phyloP scores from a whole-genome alignment of 1,139 yeast species.

The Diutina ranongensis region DNA sequence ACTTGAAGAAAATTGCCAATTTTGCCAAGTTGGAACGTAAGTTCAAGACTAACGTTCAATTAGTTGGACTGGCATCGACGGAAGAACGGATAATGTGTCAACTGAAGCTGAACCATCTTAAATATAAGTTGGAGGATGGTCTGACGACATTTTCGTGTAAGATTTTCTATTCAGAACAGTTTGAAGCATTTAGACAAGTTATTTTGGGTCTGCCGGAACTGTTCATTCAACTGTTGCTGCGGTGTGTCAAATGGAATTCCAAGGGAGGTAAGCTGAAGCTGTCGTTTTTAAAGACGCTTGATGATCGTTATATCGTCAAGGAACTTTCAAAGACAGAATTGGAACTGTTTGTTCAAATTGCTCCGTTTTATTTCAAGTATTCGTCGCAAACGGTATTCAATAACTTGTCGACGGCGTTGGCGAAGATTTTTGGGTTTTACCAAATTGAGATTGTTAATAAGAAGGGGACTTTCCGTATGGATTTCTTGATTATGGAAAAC shows the following conservation, averaged over 20 bases:
- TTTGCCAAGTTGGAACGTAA: slow-evolving; percentile 34
- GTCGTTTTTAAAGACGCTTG: slow-evolving; percentile 82
- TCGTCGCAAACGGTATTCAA: slow-evolving; percentile 93
- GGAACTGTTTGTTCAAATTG: slow-evolving; percentile 89
- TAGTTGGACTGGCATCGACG: slow-evolving; percentile 17
- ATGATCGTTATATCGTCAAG: slow-evolving; percentile 81
- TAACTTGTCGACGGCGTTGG: slow-evolving; percentile 86
- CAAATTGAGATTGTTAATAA: slow-evolving; percentile 83
- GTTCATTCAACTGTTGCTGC: slow-evolving; percentile 78
- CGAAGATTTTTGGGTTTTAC: slow-evolving; percentile 91
- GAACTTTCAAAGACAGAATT: slow-evolving; percentile 81
- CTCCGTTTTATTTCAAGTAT: slow-evolving; percentile 93
- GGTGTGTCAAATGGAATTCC: slow-evolving; percentile 94
- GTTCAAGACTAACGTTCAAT: slow-evolving; percentile 23
- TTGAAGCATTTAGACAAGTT: slow-evolving; percentile 80
- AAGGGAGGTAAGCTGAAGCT: slow-evolving; percentile 97
- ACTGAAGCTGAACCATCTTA: slow-evolving; percentile 78
- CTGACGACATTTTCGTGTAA: slow-evolving; percentile 79
- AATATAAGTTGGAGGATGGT: slow-evolving; percentile 85
- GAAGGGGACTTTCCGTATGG: slow-evolving; percentile 74
- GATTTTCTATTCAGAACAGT: slow-evolving; percentile 91
- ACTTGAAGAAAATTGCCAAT: slow-evolving; percentile 14
- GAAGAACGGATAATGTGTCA: slow-evolving; percentile 62
- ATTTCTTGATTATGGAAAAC: slow-evolving; percentile 92
- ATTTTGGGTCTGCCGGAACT: slow-evolving; percentile 62